These are phyloP conservation scores for Xylariaceae sp. DNA, from an alignment of 2,329 filamentous ascomycete species.

Conservation along the genomic window DNA sequence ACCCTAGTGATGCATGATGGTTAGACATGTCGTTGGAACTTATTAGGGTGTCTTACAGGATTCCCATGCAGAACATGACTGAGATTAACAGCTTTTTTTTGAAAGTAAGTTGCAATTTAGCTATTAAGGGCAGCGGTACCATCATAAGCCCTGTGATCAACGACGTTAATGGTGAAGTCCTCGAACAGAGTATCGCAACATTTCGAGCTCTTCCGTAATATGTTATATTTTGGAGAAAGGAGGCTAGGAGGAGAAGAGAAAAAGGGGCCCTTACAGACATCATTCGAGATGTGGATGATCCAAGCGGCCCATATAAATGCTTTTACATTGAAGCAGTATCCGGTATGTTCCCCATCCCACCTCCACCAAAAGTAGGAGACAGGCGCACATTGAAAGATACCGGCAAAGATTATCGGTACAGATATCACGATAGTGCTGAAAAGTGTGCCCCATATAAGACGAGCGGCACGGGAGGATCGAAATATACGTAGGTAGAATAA, in stretches of 20 bases:
- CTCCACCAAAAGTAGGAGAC: conserved; percentile 1
- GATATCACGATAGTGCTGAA: not conserved
- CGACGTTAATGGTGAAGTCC: too few relatives aligned
- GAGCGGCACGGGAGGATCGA: not conserved
- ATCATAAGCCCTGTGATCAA: not conserved
- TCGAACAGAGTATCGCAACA: too few relatives aligned
- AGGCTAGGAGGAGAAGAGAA: too few relatives aligned
- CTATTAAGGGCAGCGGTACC: not conserved
- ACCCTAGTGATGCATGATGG: not conserved
- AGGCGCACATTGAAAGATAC: not conserved
- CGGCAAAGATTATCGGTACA: not conserved
- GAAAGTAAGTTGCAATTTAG: conserved; percentile 1
- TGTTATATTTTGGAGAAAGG: too few relatives aligned
- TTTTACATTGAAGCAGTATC: conserved; percentile 2
- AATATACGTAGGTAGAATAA: conserved; percentile 8
- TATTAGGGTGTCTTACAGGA: not conserved
- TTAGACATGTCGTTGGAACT: not conserved
- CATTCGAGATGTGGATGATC: not conserved
- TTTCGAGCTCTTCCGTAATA: too few relatives aligned
- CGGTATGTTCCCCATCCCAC: conserved; percentile 1
- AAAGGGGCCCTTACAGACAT: conserved; percentile 1
- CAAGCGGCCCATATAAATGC: not conserved
- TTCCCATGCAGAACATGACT: conserved; percentile 5
- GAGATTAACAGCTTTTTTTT: conserved; percentile 1
- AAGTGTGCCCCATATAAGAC: not conserved